Percentiles rank a stretch among this genome's conserved stretches.
phyloP scores from a whole-genome alignment of 2,329 filamentous ascomycete genomes.

The Cordyceps cateniannulata region DNA sequence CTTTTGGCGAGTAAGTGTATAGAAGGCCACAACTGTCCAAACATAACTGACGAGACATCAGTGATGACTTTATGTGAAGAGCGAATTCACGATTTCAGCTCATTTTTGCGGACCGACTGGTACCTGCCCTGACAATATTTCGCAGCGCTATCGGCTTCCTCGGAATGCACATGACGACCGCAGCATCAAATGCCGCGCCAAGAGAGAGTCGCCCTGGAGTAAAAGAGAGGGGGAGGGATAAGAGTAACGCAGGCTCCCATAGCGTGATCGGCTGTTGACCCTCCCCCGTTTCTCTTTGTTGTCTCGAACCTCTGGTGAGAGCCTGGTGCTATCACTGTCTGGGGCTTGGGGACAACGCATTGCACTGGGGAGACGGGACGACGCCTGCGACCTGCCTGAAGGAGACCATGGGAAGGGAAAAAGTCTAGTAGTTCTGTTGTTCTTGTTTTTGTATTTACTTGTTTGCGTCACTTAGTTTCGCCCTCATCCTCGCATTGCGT shows the following conservation, averaged over 20 bases:
- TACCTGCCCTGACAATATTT: neutral
- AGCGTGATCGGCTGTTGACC: neutral
- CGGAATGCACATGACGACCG: neutral
- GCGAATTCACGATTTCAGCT: neutral
- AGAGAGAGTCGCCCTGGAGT: neutral
- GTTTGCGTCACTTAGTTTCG: neutral
- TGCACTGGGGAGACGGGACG: neutral
- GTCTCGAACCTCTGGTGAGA: neutral
- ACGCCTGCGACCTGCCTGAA: neutral
- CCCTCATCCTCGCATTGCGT: neutral
- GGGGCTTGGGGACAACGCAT: neutral
- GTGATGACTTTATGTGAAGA: conserved; percentile 14
- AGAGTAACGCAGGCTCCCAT: neutral
- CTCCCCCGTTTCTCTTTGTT: neutral
- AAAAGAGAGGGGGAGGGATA: neutral
- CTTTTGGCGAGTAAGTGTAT: conserved; percentile 70
- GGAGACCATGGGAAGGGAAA: neutral
- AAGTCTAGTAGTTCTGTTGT: neutral
- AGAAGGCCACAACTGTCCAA: neutral
- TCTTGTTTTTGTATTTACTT: neutral
- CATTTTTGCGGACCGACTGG: conserved; percentile 7
- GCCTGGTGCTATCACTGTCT: neutral
- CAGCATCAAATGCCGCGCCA: conserved; percentile 8
- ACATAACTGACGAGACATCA: neutral
- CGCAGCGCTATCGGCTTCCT: conserved; percentile 3